Conservation (phyloP, 2,329 filamentous ascomycete species). For the Pyricularia sp. region DNA sequence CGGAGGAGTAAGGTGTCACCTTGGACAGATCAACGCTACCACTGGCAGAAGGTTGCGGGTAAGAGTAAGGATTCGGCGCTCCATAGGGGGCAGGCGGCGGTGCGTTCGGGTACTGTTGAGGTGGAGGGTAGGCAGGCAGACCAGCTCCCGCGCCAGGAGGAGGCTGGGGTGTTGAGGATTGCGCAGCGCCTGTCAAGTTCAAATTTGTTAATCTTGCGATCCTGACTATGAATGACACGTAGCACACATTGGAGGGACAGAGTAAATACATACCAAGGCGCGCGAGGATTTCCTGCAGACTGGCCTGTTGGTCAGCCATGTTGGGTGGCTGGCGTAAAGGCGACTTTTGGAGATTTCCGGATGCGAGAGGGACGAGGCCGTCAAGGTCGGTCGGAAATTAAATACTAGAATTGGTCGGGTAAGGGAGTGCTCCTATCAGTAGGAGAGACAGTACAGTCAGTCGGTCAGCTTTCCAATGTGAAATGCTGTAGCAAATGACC, state of each 20-base stretch:
- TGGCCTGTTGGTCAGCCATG: constrained; percentile 3
- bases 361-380: background rate
- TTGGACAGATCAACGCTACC: constrained; percentile 73
- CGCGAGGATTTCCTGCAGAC: constrained; percentile 6
- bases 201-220: background rate
- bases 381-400: background rate
- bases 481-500: background rate
- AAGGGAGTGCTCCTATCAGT: background rate
- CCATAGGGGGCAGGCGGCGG: constrained; percentile 12
- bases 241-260: background rate
- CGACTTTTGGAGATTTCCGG: background rate
- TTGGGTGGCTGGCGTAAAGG: background rate
- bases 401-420: background rate
- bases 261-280: constrained; percentile 4
- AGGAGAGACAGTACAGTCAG: background rate
- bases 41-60: constrained; percentile 59
- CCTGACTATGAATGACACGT: background rate
- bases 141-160: background rate
- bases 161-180: background rate
- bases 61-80: constrained; percentile 14
- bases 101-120: constrained; percentile 10
- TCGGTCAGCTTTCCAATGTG: background rate
- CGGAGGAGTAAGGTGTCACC: constrained; percentile 4
- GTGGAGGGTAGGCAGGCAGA: constrained; percentile 9
- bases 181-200: background rate